A percentile compares a stretch with the other conserved stretches of the same genome.
Evolutionary conservation across 2,329 filamentous ascomycete genomes (phyloP).

Genomic region (Aspergillus fructus): DNA sequence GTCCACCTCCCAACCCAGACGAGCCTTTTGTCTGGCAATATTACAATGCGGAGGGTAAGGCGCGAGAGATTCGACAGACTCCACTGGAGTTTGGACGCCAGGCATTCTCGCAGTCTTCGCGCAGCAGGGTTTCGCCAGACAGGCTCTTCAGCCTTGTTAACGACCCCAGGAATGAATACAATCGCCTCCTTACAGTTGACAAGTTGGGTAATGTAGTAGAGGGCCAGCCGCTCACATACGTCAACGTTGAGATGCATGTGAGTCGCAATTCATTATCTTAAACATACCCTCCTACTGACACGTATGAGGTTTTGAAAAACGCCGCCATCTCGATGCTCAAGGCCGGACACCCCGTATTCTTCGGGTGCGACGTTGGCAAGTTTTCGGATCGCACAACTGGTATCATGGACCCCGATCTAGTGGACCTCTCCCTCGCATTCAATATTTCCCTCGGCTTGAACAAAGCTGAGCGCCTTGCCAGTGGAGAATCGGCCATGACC

Average conservation of each 20-base stretch:
- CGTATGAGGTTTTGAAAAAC: slow-evolving; percentile 59
- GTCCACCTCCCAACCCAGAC: slow-evolving; percentile 70
- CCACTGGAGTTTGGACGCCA: slow-evolving; percentile 66
- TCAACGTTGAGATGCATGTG: slow-evolving; percentile 71
- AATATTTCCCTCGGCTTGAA: slow-evolving; percentile 70
- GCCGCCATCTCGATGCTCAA: slow-evolving; percentile 76
- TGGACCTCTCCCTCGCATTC: slow-evolving; percentile 82
- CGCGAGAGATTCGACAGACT: slow-evolving; percentile 62
- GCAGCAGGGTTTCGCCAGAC: neutral
- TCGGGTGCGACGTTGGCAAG: slow-evolving; percentile 84
- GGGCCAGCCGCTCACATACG: slow-evolving; percentile 72
- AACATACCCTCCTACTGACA: too few relatives aligned
- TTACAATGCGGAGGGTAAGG: slow-evolving; percentile 66
- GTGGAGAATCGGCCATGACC: slow-evolving; percentile 79
- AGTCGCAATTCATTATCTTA: neutral
- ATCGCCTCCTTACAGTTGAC: slow-evolving; percentile 71
- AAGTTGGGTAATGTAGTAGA: slow-evolving; percentile 80
- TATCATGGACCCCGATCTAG: slow-evolving; percentile 76
- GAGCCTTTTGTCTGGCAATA: slow-evolving; percentile 78
- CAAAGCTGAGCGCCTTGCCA: slow-evolving; percentile 72
- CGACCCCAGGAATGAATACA: slow-evolving; percentile 75
- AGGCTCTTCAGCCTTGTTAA: slow-evolving; percentile 75
- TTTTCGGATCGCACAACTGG: slow-evolving; percentile 67
- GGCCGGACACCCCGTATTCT: slow-evolving; percentile 79
- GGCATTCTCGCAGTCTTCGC: slow-evolving; percentile 24